These are phyloP conservation scores for Agrocybe praecox DNA, from an alignment of 768 basidiomycete genomes.

Conservation along the genomic window DNA sequence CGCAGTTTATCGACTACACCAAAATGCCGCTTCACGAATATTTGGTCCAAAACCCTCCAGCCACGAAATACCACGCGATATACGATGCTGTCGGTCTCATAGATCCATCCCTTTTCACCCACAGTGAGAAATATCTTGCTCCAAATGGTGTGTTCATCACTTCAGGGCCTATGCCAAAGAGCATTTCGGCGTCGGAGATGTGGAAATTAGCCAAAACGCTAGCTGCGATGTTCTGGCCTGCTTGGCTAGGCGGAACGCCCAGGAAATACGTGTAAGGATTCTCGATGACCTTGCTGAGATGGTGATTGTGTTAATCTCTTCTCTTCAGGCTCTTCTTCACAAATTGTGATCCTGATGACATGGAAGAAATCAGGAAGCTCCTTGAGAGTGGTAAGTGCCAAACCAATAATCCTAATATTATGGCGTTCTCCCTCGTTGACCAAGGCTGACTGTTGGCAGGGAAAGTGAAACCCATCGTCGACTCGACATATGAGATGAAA, in stretches of 20 bases:
- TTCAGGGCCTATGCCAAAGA: conserved; percentile 48
- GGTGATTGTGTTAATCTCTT: background rate
- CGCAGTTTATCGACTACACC: conserved; percentile 65
- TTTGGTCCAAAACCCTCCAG: conserved; percentile 45
- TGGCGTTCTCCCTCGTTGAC: too few species aligned
- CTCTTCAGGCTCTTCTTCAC: conserved; percentile 30
- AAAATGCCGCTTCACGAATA: conserved; percentile 48
- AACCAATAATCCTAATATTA: background rate
- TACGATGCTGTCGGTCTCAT: conserved; percentile 58
- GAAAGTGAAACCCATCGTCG: conserved; percentile 54
- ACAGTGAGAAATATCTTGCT: conserved; percentile 54
- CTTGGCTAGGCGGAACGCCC: conserved; percentile 54
- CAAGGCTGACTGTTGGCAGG: conserved; percentile 29
- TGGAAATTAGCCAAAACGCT: conserved; percentile 32
- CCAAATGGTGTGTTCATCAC: conserved; percentile 56
- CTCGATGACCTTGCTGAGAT: background rate
- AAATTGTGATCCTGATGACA: conserved; percentile 31
- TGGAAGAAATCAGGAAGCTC: conserved; percentile 36
- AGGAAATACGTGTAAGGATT: conserved; percentile 47
- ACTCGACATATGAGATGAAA: conserved; percentile 59
- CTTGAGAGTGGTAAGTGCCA: conserved; percentile 42
- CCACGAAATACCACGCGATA: conserved; percentile 57
- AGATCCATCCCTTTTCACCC: conserved; percentile 50
- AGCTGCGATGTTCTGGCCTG: conserved; percentile 40
- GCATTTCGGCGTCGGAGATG: conserved; percentile 29